Evolutionary conservation across 2,329 filamentous ascomycete genomes (phyloP), one percentile per base, ranked within the genome.

Genomic region (Ascochyta viciae-villosae): DNA sequence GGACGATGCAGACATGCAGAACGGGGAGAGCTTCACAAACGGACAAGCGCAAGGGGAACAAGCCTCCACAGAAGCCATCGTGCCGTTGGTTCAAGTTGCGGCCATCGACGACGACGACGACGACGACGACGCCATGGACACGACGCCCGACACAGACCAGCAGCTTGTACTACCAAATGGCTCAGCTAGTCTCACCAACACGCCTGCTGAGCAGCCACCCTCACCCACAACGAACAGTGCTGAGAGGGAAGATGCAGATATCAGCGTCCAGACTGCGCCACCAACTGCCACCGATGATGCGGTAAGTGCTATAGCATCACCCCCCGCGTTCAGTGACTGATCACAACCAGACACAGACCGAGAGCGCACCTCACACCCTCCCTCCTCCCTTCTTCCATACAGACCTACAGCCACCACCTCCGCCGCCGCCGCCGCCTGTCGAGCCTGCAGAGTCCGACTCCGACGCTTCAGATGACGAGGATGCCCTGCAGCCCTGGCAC

Each of bases 401-500:
- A 29, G 60, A 33, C 54, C 29, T 57, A 31, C 64, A 74, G 48
- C 70, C 71, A 35, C 63, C 65, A 6, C 73, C 73, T 10, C 68
- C 67, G 1, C 73, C 73, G 1, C 71, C 73, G 1, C 71, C 70
- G 15, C 71, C 72, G 9, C 73, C 71, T 13, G 61, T 60, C 53
- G 71, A 75, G 16, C 60, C 67, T 34, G 56, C 64, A 19, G 66
- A 59, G 15, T 68, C 70, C 37, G 71, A 74, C 22, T 63, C 68
- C 6, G 73, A 75, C 19, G 72, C 73, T 6, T 73, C 68, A 26
- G 73, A 73, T 41, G 67, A 72, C 12, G 74, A 78, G 35, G 77
- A 80, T 38, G 68, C 54, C 29, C 52, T 65, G 22, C 71, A 70
- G 38, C 66, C 78, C 48, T 86, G 83, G 83, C 80, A 80, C 12